phyloP scores from a whole-genome alignment of 805 yeast genomes.

The Teunomyces pallodes region DNA sequence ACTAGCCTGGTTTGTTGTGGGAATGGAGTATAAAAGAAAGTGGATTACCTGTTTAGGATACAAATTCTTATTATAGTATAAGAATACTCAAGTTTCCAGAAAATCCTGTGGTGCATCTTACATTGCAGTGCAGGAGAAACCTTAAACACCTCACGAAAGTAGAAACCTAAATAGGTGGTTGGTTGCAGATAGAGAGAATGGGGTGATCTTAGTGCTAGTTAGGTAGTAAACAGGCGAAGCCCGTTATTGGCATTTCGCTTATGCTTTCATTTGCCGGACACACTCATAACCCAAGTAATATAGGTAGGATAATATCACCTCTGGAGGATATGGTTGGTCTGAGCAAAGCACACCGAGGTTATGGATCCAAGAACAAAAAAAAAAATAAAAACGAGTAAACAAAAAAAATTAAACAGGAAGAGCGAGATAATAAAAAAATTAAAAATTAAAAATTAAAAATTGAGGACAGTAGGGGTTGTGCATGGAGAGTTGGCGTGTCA shows the following conservation, averaged over 20 bases:
- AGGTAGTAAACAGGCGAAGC: too few relatives aligned
- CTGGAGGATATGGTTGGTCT: background rate
- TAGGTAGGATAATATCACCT: background rate
- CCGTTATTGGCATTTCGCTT: background rate
- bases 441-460: background rate
- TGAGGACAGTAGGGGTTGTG: background rate
- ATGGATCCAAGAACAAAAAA: background rate
- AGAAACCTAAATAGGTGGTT: background rate
- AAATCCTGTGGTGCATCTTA: background rate
- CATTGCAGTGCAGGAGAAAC: slow-evolving; percentile 1
- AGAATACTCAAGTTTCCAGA: background rate
- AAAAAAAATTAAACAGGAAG: background rate
- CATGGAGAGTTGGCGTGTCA: background rate
- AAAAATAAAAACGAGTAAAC: background rate
- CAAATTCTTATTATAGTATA: background rate
- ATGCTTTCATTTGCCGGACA: background rate
- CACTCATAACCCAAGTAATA: background rate
- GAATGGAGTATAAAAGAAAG: background rate
- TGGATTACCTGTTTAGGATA: background rate
- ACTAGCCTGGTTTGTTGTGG: background rate
- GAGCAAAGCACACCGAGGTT: background rate
- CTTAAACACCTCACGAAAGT: background rate
- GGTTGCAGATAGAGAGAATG: background rate
- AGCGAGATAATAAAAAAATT: background rate
- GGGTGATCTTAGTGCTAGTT: background rate